Base-by-base conservation (phyloP, 108 stramenopile species). In the Pseudonitzschia pungens region DNA sequence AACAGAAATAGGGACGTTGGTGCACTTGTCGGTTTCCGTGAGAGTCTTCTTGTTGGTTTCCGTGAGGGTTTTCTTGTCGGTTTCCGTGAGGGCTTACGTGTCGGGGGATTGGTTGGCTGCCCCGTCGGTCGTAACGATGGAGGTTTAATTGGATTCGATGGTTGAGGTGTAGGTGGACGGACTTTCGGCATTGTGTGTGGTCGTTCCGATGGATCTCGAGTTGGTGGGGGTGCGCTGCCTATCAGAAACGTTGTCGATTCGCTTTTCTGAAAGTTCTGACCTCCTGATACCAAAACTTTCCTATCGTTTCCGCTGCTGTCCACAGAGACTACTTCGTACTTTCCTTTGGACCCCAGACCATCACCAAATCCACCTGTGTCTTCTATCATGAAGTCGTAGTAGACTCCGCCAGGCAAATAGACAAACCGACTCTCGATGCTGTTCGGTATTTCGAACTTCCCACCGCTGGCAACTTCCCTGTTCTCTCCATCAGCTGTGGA, bases 321-420 rank as follows among this genome's bases (percentile, higher is more conserved):
- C 16, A 65, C 66, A 2, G 43, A 29, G 0, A 67, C 66, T 8
- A 67, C 66, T 21, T 50, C 43, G 45, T 67, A 67, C 9, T 41
- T 67, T 14, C 66, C 66, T 5, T 15, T 31, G 10, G 31, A 28
- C 4, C 66, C 66, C 28, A 67, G 44, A 14, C 66, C 66, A 50
- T 67, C 66, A 40, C 26, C 43, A 48, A 67, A 67, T 3, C 66
- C 66, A 48, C 66, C 44, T 20, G 18, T 22, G 44, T 67, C 66
- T 22, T 67, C 66, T 43, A 67, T 67, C 10, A 21, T 48, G 44
- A 67, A 67, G 12, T 28, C 44, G 22, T 67, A 67, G 36, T 62
- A 40, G 6, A 20, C n/a, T 7, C 26, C 45, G n/a, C 20, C 22
- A 10, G 43, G 26, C 44, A 67, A 41, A 50, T 26, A 21, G 16